phyloP scores from a whole-genome alignment of 2,329 filamentous ascomycete genomes.

The Pyrenophora tritici-repentis region DNA sequence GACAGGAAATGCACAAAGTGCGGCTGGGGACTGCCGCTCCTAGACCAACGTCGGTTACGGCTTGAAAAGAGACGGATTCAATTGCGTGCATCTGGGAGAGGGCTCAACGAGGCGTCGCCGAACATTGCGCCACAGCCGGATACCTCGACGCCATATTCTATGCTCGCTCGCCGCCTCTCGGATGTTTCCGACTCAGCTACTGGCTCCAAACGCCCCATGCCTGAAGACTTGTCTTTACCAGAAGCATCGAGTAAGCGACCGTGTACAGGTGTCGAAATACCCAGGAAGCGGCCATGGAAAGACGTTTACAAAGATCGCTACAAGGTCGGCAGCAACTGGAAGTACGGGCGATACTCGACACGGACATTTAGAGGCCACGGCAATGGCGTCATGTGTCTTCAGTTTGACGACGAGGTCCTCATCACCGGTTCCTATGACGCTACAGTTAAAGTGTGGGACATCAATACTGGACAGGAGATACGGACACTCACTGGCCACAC shows the following conservation, averaged over 20 bases:
- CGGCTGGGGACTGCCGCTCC: constrained; percentile 87
- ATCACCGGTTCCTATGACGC: constrained; percentile 94
- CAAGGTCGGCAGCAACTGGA: constrained; percentile 97
- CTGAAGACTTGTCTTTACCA: constrained; percentile 31
- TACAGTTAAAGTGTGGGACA: constrained; percentile 95
- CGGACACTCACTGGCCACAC: constrained; percentile 85
- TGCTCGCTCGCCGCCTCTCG: constrained; percentile 17
- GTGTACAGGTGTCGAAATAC: constrained; percentile 48
- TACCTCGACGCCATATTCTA: constrained; percentile 11
- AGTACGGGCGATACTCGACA: constrained; percentile 85
- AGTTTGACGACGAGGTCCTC: constrained; percentile 86
- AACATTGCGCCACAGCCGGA: constrained; percentile 57
- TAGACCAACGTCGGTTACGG: constrained; percentile 85
- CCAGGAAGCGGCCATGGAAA: constrained; percentile 77
- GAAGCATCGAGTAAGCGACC: constrained; percentile 41
- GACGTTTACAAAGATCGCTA: constrained; percentile 95
- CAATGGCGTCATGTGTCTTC: constrained; percentile 81
- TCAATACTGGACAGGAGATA: constrained; percentile 83
- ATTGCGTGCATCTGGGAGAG: constrained; percentile 65
- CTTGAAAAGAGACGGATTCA: constrained; percentile 87
- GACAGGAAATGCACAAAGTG: constrained; percentile 93
- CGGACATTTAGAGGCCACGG: constrained; percentile 84
- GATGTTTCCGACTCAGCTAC: constrained; percentile 22
- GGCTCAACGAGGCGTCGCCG: constrained; percentile 59
- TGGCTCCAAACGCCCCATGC: constrained; percentile 37